Evolutionary conservation across 371 early-diverging fungal genomes (phyloP).

Genomic region (Massospora cicadina): DNA sequence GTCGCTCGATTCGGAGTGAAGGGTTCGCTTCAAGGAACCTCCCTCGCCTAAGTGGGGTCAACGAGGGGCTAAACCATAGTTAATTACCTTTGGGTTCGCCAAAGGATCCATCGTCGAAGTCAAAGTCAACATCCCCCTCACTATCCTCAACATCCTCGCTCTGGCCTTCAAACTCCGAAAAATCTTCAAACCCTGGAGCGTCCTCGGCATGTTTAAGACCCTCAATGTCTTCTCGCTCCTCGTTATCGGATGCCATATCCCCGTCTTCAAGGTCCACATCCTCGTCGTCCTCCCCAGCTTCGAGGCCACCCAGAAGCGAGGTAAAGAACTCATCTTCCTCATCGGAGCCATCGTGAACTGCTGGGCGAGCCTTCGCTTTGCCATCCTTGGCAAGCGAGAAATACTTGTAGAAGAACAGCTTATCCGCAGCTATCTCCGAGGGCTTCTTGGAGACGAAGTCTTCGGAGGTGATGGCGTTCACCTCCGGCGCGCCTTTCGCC

Average conservation of each 20-base stretch:
- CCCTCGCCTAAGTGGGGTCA: slow-evolving; percentile 17
- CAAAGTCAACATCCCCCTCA: slow-evolving; percentile 15
- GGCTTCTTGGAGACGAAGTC: slow-evolving; percentile 34
- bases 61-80: slow-evolving; percentile 16
- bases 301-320: slow-evolving; percentile 20
- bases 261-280: slow-evolving; percentile 35
- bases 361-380: slow-evolving; percentile 20
- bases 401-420: slow-evolving; percentile 74
- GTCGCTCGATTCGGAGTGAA: slow-evolving; percentile 13
- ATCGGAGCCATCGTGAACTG: slow-evolving; percentile 18
- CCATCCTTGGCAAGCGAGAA: slow-evolving; percentile 25
- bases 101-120: slow-evolving; percentile 9
- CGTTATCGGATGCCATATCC: slow-evolving; percentile 19
- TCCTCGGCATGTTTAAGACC: slow-evolving; percentile 20
- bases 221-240: slow-evolving; percentile 23
- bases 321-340: slow-evolving; percentile 35
- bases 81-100: slow-evolving; percentile 6
- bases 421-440: slow-evolving; percentile 39
- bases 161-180: slow-evolving; percentile 24
- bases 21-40: slow-evolving; percentile 14
- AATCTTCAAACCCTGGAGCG: slow-evolving; percentile 26
- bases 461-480: slow-evolving; percentile 33
- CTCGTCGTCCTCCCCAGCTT: slow-evolving; percentile 25
- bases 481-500: slow-evolving; percentile 18
- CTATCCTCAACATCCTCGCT: slow-evolving; percentile 19